phyloP scores from a whole-genome alignment of 495 filamentous ascomycete genomes.

The Podospora pseudoanserina region DNA sequence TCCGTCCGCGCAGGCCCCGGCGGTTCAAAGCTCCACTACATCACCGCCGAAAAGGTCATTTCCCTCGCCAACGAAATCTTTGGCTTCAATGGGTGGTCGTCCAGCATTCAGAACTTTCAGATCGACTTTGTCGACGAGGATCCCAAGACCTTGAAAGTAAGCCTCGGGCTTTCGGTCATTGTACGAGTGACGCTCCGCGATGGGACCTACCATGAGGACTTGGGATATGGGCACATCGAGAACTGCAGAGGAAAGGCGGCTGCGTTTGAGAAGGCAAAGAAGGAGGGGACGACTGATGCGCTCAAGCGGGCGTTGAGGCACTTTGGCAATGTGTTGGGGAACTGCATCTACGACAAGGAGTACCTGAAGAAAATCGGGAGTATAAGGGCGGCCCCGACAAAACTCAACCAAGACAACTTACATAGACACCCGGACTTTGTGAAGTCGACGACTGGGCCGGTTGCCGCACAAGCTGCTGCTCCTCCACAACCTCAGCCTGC shows the following conservation, averaged over 20 bases:
- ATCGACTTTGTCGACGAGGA: slow-evolving; percentile 79
- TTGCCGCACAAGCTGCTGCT: slow-evolving; percentile 26
- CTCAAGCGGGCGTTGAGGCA: slow-evolving; percentile 84
- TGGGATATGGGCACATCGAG: slow-evolving; percentile 92
- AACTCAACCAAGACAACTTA: slow-evolving; percentile 70
- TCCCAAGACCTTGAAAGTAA: slow-evolving; percentile 61
- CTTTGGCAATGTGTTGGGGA: slow-evolving; percentile 94
- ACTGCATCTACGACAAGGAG: slow-evolving; percentile 96
- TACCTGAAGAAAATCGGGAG: slow-evolving; percentile 81
- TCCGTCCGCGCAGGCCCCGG: slow-evolving; percentile 75
- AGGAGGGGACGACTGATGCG: slow-evolving; percentile 92
- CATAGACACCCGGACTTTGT: slow-evolving; percentile 74
- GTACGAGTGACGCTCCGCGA: slow-evolving; percentile 85
- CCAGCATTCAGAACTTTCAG: slow-evolving; percentile 78
- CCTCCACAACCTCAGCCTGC: slow-evolving; percentile 29
- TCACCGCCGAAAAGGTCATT: slow-evolving; percentile 90
- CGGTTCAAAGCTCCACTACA: slow-evolving; percentile 83
- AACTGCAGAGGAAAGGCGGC: slow-evolving; percentile 92
- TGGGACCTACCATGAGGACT: slow-evolving; percentile 93
- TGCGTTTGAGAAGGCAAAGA: slow-evolving; percentile 96
- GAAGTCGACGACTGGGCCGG: slow-evolving; percentile 35
- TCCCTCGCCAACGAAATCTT: slow-evolving; percentile 96
- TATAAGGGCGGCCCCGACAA: slow-evolving; percentile 64
- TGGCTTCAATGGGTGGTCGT: slow-evolving; percentile 98
- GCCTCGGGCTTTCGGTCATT: slow-evolving; percentile 78